Evolutionary conservation across 129 eudicot genomes (phyloP), one percentile per base, ranked within the genome.

Genomic region (Calendula officinalis): DNA sequence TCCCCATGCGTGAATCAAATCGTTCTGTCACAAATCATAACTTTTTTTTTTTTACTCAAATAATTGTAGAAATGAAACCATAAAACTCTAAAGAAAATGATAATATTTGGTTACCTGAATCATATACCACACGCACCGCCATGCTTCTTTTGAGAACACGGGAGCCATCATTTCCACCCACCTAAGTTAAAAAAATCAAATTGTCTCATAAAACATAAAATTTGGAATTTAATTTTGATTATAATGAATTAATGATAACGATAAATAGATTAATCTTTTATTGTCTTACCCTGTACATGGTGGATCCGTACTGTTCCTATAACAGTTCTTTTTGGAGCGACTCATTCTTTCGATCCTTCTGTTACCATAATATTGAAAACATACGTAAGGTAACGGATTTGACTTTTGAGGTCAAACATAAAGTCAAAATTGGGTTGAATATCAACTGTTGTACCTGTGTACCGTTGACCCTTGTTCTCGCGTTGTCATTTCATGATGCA

Each of bases 101-200:
- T 50, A 32, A 37, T 50, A 39, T 41, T 14, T 70, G 17, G 61
- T 48, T 73, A 91, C 98, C 98, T 91, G 98, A 70, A 91, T 91
- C 91, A 91, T 70, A 74, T 91, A 69, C 98, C 98, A 91, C 3
- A 77, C 84, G 46, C 98, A 91, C 14, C 86, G 94, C 98, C 98
- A 91, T 16, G 98, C 82, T 76, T 75, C 83, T 56, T 74, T 78
- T 33, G 98, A 91, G 77, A 91, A 91, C 8, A 91, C 98, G 7
- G 98, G 96, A 70, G 98, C 98, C 98, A 91, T 91, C 87, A 84
- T 84, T 73, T 89, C 95, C 43, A 90, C 95, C 81, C 84, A 90
- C 80, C 97, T 90, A 81, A 35, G 33, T 56, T 35, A 41, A 52
- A 22, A 44, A 35, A 44, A 44, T 45, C 56, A 30, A 42, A 53